phyloP scores from a whole-genome alignment of 1,284 basidiomycete genomes.

The Rhodotorula sp. region DNA sequence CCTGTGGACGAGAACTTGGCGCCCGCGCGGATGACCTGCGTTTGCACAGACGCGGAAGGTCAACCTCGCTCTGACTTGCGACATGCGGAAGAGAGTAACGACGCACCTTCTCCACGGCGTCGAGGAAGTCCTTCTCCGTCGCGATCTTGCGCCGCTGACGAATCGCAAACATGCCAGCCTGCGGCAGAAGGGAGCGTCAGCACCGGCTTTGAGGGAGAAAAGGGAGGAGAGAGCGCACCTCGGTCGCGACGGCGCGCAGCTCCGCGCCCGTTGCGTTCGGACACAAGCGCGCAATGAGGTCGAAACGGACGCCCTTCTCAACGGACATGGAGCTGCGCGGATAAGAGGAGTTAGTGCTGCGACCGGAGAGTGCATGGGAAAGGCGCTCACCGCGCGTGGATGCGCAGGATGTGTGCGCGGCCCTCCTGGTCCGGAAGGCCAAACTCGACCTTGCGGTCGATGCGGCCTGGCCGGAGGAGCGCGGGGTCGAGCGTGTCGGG shows the following conservation, averaged over 20 bases:
- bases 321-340: slow-evolving; percentile 71
- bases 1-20: slow-evolving; percentile 15
- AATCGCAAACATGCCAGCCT: slow-evolving; percentile 98
- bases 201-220: background rate
- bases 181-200: background rate
- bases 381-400: slow-evolving; percentile 76
- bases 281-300: slow-evolving; percentile 93
- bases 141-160: slow-evolving; percentile 94
- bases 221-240: slow-evolving; percentile 53
- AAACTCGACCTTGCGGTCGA: slow-evolving; percentile 96
- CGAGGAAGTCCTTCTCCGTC: slow-evolving; percentile 95
- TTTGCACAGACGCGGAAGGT: too few relatives aligned
- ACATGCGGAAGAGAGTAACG: too few relatives aligned
- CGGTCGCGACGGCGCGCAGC: slow-evolving; percentile 92
- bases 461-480: slow-evolving; percentile 88
- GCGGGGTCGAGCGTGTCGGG: slow-evolving; percentile 98
- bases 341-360: slow-evolving; percentile 47
- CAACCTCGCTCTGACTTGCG: too few relatives aligned
- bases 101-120: slow-evolving; percentile 87
- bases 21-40: slow-evolving; percentile 16
- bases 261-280: slow-evolving; percentile 98
- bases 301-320: slow-evolving; percentile 95
- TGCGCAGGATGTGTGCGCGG: slow-evolving; percentile 92
- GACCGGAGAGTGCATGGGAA: background rate
- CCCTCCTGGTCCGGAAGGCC: slow-evolving; percentile 94